phyloP scores from a whole-genome alignment of 306 rosid genomes.

The Prosopis cineraria region DNA sequence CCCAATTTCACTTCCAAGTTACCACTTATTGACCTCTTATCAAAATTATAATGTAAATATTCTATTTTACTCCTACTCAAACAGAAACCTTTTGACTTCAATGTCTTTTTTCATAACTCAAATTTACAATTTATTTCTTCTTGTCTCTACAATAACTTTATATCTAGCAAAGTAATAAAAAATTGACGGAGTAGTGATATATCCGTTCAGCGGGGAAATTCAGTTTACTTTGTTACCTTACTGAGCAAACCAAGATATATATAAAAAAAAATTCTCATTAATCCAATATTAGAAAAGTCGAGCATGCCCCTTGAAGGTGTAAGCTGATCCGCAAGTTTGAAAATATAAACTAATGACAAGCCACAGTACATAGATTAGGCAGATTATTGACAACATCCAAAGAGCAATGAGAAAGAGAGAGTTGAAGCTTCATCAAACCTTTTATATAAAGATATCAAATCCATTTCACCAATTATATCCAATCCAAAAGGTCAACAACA shows the following conservation, averaged over 20 bases:
- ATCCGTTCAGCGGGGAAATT: neutral
- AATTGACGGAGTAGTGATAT: neutral
- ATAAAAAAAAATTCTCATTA: neutral
- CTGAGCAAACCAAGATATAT: conserved; percentile 10
- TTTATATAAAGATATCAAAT: neutral
- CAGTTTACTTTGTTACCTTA: conserved; percentile 24
- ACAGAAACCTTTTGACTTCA: too few species aligned
- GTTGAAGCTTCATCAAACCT: too few species aligned
- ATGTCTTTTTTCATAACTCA: too few species aligned
- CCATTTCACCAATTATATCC: neutral
- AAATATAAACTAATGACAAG: conserved; percentile 5
- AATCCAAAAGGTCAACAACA: neutral
- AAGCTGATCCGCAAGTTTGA: conserved; percentile 36
- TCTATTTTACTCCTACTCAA: too few species aligned
- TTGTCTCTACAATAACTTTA: too few species aligned
- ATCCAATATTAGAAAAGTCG: conserved; percentile 27
- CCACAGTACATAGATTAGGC: neutral
- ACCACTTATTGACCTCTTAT: too few species aligned
- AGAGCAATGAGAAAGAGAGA: neutral
- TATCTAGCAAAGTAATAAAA: neutral
- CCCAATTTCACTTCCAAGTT: too few species aligned
- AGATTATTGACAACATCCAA: neutral
- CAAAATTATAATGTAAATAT: too few species aligned
- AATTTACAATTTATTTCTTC: too few species aligned
- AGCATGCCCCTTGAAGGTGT: conserved; percentile 36